These are phyloP conservation scores for Aspergillus texensis DNA, from an alignment of 2,329 filamentous ascomycete species.

Conservation along the genomic window DNA sequence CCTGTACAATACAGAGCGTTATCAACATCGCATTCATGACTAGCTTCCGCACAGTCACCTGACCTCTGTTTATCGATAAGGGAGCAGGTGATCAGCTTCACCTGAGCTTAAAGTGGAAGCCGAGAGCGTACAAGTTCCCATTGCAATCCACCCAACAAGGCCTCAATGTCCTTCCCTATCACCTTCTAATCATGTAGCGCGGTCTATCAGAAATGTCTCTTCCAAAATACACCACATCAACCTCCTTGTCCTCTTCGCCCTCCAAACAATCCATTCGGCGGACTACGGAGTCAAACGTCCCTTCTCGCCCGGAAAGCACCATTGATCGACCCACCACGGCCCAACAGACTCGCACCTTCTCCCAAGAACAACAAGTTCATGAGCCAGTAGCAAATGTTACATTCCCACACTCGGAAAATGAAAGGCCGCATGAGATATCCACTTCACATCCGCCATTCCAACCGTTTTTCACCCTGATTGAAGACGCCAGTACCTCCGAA, in stretches of 20 bases:
- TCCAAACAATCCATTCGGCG: conserved; percentile 29
- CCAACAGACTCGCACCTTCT: conserved; percentile 15
- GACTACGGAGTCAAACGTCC: conserved; percentile 12
- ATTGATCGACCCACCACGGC: conserved; percentile 22
- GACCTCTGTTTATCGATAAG: conserved; percentile 34
- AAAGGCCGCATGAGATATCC: conserved; percentile 19
- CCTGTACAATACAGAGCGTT: neutral
- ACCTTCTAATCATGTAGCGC: conserved; percentile 34
- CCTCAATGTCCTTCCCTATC: neutral
- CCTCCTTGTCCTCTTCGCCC: conserved; percentile 32
- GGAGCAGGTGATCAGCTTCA: conserved; percentile 15
- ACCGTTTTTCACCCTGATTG: conserved; percentile 83
- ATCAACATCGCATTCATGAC: neutral
- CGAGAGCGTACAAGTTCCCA: conserved; percentile 2
- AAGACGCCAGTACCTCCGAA: conserved; percentile 71
- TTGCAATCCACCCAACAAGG: conserved; percentile 9
- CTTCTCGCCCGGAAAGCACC: conserved; percentile 26
- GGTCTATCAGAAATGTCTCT: conserved; percentile 38
- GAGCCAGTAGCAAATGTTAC: conserved; percentile 11
- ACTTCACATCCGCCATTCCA: conserved; percentile 58
- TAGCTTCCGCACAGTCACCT: conserved; percentile 10
- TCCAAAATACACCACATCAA: conserved; percentile 28
- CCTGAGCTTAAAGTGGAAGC: neutral
- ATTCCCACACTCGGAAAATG: conserved; percentile 16
- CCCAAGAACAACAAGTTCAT: conserved; percentile 15